Conservation (phyloP, 208 protist species). For the Trypanosomatidae sp. region DNA sequence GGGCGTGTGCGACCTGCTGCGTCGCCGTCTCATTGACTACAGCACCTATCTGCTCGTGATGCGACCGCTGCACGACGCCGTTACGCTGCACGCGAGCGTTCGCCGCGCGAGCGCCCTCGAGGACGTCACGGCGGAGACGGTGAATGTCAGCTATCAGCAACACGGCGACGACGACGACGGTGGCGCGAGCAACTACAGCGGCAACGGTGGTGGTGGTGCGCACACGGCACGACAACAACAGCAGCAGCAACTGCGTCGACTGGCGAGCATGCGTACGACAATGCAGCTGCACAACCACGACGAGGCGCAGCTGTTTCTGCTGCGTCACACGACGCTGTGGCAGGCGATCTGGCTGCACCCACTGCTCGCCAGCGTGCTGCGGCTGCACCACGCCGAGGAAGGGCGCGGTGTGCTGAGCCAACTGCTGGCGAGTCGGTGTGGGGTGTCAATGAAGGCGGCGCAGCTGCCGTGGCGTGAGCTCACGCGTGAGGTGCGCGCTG, state of each 20-base stretch:
- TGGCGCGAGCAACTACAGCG: background rate
- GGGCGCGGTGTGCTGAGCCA: conserved; percentile 55
- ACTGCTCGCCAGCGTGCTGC: conserved; percentile 46
- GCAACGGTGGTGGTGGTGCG: background rate
- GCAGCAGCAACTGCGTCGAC: conserved; percentile 1
- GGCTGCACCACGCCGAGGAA: conserved; percentile 72
- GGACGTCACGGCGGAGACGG: conserved; percentile 22
- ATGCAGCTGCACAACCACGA: conserved; percentile 69
- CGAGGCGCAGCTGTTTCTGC: conserved; percentile 65
- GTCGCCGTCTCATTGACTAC: conserved; percentile 67
- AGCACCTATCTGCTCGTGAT: conserved; percentile 67
- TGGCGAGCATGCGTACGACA: conserved; percentile 5
- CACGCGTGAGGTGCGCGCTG: conserved; percentile 22
- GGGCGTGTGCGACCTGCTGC: conserved; percentile 67
- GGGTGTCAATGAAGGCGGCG: conserved; percentile 51
- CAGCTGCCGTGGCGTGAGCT: conserved; percentile 70
- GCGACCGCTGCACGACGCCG: conserved; percentile 66
- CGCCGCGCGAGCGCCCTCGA: conserved; percentile 21
- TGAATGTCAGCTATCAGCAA: conserved; percentile 17
- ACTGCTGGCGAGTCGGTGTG: conserved; percentile 69
- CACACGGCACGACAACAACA: no score
- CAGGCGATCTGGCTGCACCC: conserved; percentile 73
- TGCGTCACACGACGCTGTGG: conserved; percentile 71
- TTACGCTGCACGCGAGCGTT: conserved; percentile 46
- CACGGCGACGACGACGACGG: background rate